phyloP scores from a whole-genome alignment of 164 flowering plant species.

The Macadamia integrifolia region DNA sequence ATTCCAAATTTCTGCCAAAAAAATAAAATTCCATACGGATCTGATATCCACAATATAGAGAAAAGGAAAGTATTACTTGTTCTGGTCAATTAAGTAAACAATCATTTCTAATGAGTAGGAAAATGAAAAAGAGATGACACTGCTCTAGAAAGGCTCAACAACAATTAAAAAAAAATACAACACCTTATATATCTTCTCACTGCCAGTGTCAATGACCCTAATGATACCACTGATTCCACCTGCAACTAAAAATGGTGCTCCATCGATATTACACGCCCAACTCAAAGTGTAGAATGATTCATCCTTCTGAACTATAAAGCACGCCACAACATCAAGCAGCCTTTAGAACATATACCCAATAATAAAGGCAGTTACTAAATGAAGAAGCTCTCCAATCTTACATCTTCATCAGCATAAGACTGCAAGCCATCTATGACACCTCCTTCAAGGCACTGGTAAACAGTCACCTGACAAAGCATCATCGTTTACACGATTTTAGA shows the following conservation, averaged over 20 bases:
- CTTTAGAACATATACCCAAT: background rate
- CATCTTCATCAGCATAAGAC: constrained; percentile 89
- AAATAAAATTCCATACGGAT: no score
- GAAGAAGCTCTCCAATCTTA: constrained; percentile 23
- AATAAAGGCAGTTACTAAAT: background rate
- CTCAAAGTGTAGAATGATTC: constrained; percentile 93
- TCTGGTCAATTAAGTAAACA: background rate
- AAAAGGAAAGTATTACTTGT: background rate
- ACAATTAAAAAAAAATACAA: background rate
- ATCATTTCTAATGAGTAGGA: background rate
- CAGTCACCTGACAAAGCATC: constrained; percentile 53
- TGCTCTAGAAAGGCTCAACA: background rate
- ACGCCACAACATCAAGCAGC: constrained; percentile 24
- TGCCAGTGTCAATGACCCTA: constrained; percentile 81
- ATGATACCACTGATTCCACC: constrained; percentile 93
- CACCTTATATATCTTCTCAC: constrained; percentile 89
- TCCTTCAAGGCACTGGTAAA: constrained; percentile 87
- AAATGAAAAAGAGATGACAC: no score
- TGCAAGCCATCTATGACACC: constrained; percentile 79
- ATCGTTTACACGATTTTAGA: background rate
- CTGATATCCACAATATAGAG: background rate
- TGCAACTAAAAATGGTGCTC: constrained; percentile 69
- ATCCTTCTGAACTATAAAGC: constrained; percentile 79
- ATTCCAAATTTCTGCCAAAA: no score
- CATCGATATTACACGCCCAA: constrained; percentile 86